phyloP scores from a whole-genome alignment of 495 filamentous ascomycete genomes.

The Tuber brumale region DNA sequence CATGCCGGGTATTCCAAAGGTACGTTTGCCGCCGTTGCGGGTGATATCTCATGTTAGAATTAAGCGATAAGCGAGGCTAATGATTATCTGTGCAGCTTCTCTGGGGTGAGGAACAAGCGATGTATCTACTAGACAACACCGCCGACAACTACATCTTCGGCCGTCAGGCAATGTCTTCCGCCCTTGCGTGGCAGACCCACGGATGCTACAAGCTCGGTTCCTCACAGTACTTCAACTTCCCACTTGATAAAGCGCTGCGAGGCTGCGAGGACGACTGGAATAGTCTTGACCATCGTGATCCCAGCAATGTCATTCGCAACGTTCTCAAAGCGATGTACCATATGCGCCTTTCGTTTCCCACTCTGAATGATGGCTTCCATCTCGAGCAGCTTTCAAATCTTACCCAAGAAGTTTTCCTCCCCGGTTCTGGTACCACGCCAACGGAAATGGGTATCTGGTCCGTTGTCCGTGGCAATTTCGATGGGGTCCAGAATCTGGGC shows the following conservation, averaged over 20 bases:
- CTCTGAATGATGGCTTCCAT: conserved; percentile 59
- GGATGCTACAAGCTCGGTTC: conserved; percentile 58
- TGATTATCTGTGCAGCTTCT: conserved; percentile 24
- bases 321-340: conserved; percentile 63
- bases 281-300: conserved; percentile 63
- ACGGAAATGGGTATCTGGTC: conserved; percentile 68
- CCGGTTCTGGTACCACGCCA: conserved; percentile 50
- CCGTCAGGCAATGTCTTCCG: conserved; percentile 60
- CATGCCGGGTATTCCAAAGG: conserved; percentile 60
- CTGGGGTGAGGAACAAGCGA: conserved; percentile 67
- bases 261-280: conserved; percentile 57
- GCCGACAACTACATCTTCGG: conserved; percentile 66
- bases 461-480: conserved; percentile 51
- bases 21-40: conserved; percentile 32
- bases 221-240: conserved; percentile 56
- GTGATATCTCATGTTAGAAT: background rate
- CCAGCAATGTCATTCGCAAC: conserved; percentile 60
- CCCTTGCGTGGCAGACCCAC: conserved; percentile 62
- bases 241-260: conserved; percentile 50
- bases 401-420: conserved; percentile 50
- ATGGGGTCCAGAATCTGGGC: conserved; percentile 51
- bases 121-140: conserved; percentile 62
- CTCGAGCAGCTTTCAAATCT: conserved; percentile 58
- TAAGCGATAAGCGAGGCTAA: conserved; percentile 4
- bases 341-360: conserved; percentile 54